Evolutionary conservation across 495 filamentous ascomycete species (phyloP), one percentile per base, ranked within the genome.

Genomic region (Hypoxylon lenormandii): DNA sequence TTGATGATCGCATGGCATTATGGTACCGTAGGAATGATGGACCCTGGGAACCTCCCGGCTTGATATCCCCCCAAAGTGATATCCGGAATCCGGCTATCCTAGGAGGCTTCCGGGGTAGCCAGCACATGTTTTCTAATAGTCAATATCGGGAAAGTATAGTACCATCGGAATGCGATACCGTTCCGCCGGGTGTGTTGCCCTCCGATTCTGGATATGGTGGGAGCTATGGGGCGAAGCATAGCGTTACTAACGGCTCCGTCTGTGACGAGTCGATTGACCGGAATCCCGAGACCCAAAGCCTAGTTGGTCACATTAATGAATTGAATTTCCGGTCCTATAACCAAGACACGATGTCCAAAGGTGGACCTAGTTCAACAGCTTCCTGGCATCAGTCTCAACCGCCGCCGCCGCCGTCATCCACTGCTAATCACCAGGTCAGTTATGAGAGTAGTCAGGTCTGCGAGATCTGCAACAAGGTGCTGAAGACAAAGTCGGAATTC

Each of bases 161-260:
- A 11, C 74, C 77, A 7, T 90, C 88, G 2, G 89, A 91, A 55
- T 80, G 77, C 45, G 88, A 82, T 28, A 87, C 85, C 18, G 79
- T 86, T 57, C 79, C 77, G 37, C 83, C 81, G 28, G 79, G 81
- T 13, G 78, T 80, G 8, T 69, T 81, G 21, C 78, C 80, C 1
- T 85, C 82, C 1, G 90, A 92, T 70, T 91, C 90, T 5, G 89
- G 85, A 12, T 91, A 91, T 72, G 85, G 81, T 66, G 85, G 81
- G 8, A 89, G 84, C 55, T 74, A 74, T 50, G 60, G 53, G 15
- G 56, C 69, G 16, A 76, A 73, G 19, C 75, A 72, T 13, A 81
- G 79, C 54, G 72, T 79, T 47, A 79, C 80, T 0, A 82, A 84
- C 10, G 79, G 76, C 7, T 89, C 87, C 0, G 78, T 84, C 6